Percentiles rank a stretch among this genome's conserved stretches.
phyloP scores from a whole-genome alignment of 177 flowering plant species.

The Vitis hybrid region DNA sequence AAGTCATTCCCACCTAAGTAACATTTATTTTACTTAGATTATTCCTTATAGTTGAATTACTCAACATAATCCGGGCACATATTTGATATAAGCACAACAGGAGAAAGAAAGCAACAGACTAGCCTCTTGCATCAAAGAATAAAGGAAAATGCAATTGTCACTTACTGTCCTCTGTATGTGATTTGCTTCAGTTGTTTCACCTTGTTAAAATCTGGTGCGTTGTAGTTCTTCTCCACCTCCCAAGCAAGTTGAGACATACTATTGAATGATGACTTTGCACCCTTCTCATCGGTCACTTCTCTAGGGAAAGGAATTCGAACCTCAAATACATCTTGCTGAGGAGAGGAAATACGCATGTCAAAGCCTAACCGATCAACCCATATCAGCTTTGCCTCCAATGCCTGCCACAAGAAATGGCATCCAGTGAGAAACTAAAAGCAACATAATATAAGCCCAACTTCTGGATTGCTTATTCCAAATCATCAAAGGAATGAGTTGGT shows the following conservation, averaged over 20 bases:
- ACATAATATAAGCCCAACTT: background rate
- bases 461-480: background rate
- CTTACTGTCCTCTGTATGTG: background rate
- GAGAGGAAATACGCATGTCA: conserved; percentile 55
- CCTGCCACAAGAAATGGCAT: conserved; percentile 38
- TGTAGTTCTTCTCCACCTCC: conserved; percentile 81
- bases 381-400: conserved; percentile 64
- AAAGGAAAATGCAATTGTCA: background rate
- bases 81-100: too few relatives aligned
- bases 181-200: conserved; percentile 61
- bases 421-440: background rate
- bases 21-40: too few relatives aligned
- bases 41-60: too few relatives aligned
- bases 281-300: conserved; percentile 81
- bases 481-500: background rate
- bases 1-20: too few relatives aligned
- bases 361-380: conserved; percentile 96
- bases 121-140: background rate
- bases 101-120: too few relatives aligned
- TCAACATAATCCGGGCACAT: too few relatives aligned
- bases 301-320: conserved; percentile 80
- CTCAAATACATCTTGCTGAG: conserved; percentile 42
- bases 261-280: conserved; percentile 77
- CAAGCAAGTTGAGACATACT: conserved; percentile 93
- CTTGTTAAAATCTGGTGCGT: conserved; percentile 58